phyloP scores from a whole-genome alignment of 371 early-diverging fungal genomes.

The Capillidium rhysosporum region DNA sequence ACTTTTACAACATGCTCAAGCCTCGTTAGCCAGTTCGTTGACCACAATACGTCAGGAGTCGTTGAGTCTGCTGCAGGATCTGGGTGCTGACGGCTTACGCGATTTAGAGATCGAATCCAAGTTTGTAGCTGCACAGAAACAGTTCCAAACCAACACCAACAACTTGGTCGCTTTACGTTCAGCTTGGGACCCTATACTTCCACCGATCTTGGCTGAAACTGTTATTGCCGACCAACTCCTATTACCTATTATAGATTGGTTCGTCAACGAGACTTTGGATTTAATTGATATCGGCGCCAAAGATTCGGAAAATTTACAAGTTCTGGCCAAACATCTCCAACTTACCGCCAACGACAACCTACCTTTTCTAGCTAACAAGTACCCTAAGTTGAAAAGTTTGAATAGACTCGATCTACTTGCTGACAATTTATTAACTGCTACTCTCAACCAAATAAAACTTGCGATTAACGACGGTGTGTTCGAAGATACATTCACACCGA shows the following conservation, averaged over 20 bases:
- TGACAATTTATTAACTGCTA: background rate
- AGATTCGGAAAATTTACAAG: background rate
- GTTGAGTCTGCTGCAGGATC: background rate
- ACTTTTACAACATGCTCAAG: background rate
- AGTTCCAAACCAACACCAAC: background rate
- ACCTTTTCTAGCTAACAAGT: background rate
- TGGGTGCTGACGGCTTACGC: background rate
- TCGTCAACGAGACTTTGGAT: background rate
- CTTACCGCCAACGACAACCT: background rate
- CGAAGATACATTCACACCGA: background rate
- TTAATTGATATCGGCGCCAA: background rate
- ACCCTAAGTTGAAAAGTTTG: too few relatives aligned
- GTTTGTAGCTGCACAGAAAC: background rate
- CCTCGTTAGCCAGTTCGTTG: background rate
- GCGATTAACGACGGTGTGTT: background rate
- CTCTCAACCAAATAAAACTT: background rate
- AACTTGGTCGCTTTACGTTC: background rate
- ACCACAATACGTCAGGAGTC: background rate
- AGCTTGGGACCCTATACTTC: background rate
- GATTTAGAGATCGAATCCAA: background rate
- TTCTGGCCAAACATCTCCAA: background rate
- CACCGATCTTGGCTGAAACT: background rate
- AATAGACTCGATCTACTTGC: background rate
- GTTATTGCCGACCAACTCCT: background rate
- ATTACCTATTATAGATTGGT: background rate